These are phyloP conservation scores for Scutellaria galericulata DNA, from an alignment of 257 asterid genomes.

Conservation along the genomic window DNA sequence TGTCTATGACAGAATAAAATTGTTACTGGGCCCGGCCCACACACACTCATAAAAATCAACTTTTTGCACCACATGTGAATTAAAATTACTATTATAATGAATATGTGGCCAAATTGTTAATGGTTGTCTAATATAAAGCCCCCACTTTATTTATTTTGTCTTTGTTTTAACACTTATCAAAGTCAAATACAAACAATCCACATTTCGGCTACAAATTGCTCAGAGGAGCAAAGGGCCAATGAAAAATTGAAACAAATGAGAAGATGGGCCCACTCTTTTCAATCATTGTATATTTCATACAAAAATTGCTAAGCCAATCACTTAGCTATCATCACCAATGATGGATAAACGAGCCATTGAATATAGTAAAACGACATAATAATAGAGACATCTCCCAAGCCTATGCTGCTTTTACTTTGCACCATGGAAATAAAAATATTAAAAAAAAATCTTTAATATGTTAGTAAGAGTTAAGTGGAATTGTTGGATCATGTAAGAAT, in stretches of 20 bases:
- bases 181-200: neutral
- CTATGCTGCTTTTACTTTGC: neutral
- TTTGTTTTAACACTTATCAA: neutral
- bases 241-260: neutral
- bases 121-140: neutral
- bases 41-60: too few species aligned
- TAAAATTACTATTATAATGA: neutral
- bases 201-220: constrained; percentile 17
- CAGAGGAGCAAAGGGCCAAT: neutral
- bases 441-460: neutral
- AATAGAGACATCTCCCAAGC: neutral
- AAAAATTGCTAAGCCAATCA: constrained; percentile 27
- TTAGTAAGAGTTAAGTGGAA: neutral
- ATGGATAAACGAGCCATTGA: neutral
- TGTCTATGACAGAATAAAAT: neutral
- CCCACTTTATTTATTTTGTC: neutral
- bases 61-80: too few species aligned
- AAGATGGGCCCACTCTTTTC: constrained; percentile 21
- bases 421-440: neutral
- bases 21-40: too few species aligned
- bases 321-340: neutral
- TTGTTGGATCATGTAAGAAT: too few species aligned
- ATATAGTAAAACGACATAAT: too few species aligned
- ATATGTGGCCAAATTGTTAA: neutral
- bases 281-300: neutral